phyloP scores from a whole-genome alignment of 805 yeast species.

The Hanseniaspora vineae region DNA sequence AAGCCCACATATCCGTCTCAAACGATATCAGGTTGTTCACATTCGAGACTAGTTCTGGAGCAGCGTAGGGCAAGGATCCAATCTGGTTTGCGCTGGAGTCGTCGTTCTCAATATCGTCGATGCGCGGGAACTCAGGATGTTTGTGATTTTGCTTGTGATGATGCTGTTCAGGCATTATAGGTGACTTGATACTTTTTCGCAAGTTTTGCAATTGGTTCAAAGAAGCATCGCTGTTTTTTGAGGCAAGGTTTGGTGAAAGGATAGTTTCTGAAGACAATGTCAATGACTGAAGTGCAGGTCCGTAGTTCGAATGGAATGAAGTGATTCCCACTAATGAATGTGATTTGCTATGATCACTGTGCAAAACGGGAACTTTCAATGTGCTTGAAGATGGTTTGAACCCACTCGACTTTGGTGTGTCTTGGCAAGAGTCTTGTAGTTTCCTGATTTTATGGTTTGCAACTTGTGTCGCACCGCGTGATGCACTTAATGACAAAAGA shows the following conservation, averaged over 20 bases:
- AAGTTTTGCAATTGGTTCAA: not conserved
- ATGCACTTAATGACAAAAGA: no score
- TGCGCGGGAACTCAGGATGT: no score
- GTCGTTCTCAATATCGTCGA: not conserved
- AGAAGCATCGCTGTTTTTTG: not conserved
- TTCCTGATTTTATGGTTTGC: no score
- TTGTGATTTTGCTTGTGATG: no score
- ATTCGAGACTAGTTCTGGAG: constrained; percentile 61
- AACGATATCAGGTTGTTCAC: not conserved
- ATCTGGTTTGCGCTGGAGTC: constrained; percentile 49
- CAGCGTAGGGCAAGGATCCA: constrained; percentile 86
- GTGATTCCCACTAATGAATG: constrained; percentile 17
- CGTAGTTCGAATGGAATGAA: constrained; percentile 16
- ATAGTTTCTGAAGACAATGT: not conserved
- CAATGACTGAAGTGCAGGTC: constrained; percentile 16
- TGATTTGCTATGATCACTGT: no score
- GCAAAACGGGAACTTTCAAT: no score
- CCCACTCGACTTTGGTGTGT: no score
- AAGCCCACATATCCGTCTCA: constrained; percentile 76
- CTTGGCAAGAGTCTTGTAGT: no score
- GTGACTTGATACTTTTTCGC: not conserved
- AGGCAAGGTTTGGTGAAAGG: constrained; percentile 8
- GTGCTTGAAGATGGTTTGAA: no score
- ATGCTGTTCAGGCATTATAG: no score
- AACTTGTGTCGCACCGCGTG: no score